phyloP scores from a whole-genome alignment of 106 monocot genomes.

The Apostasia shenzhenica region DNA sequence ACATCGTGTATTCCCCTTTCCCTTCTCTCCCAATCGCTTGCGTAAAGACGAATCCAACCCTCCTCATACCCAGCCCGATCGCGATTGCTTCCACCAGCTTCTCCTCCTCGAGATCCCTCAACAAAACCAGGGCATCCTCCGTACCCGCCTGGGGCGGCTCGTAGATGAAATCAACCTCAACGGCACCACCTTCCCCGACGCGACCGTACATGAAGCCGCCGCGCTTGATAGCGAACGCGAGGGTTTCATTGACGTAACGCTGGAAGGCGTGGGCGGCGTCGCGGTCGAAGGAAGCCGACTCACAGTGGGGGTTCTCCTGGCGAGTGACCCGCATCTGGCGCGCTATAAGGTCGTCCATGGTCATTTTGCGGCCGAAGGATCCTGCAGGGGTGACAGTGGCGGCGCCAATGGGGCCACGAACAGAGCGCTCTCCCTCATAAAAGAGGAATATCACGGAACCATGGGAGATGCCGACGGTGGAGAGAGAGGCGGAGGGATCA shows the following conservation, averaged over 20 bases:
- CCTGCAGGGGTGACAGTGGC: constrained; percentile 53
- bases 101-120: constrained; percentile 74
- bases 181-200: constrained; percentile 28
- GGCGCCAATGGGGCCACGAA: constrained; percentile 15
- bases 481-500: constrained; percentile 26
- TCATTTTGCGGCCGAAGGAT: constrained; percentile 83
- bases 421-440: constrained; percentile 25
- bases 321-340: constrained; percentile 83
- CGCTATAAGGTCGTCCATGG: constrained; percentile 91
- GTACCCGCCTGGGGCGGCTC: constrained; percentile 92
- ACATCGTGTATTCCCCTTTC: constrained; percentile 80
- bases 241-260: constrained; percentile 62
- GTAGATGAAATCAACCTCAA: constrained; percentile 82
- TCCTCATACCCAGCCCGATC: constrained; percentile 65
- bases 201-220: constrained; percentile 86
- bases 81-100: constrained; percentile 80
- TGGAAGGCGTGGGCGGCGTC: constrained; percentile 76
- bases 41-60: constrained; percentile 84
- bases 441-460: constrained; percentile 76
- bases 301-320: constrained; percentile 72
- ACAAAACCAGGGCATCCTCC: constrained; percentile 45
- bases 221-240: constrained; percentile 85
- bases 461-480: constrained; percentile 58
- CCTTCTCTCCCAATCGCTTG: constrained; percentile 66
- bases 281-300: constrained; percentile 76